phyloP scores from a whole-genome alignment of 2,329 filamentous ascomycete species.

The Nemania bipapillata region DNA sequence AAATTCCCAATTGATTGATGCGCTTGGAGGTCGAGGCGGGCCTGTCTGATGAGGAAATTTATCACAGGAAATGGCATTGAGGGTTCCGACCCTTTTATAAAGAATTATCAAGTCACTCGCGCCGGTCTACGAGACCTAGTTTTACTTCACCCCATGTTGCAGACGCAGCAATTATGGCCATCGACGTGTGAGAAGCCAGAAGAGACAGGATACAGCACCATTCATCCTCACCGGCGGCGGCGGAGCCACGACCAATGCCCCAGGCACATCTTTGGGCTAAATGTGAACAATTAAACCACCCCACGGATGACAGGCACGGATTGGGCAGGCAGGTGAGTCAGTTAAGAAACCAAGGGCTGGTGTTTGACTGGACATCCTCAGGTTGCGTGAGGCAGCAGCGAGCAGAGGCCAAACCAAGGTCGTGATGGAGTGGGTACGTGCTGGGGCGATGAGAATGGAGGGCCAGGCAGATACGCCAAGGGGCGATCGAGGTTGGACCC shows the following conservation, averaged over 20 bases:
- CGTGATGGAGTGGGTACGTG: constrained; percentile 23
- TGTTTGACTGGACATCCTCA: constrained; percentile 15
- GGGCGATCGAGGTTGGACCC: constrained; percentile 4
- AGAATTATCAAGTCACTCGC: background rate
- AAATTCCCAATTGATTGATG: constrained; percentile 11
- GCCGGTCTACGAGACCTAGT: background rate
- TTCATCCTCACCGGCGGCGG: constrained; percentile 13
- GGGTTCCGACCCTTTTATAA: constrained; percentile 16
- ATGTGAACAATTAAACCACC: constrained; percentile 11
- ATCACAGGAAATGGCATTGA: background rate
- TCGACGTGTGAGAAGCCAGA: background rate
- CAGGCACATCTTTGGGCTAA: constrained; percentile 30
- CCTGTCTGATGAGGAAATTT: constrained; percentile 3
- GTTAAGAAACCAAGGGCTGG: constrained; percentile 13
- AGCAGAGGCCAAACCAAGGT: background rate
- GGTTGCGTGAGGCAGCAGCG: constrained; percentile 33
- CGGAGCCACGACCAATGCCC: constrained; percentile 31
- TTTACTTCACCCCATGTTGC: constrained; percentile 6
- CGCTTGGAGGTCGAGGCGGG: background rate
- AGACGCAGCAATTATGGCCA: background rate
- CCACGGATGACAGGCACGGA: background rate
- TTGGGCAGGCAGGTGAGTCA: constrained; percentile 27
- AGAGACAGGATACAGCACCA: constrained; percentile 9
- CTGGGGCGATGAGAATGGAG: constrained; percentile 22
- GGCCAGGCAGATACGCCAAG: constrained; percentile 25